Evolutionary conservation across 345 rosid species (phyloP).

Genomic region (rapeseed (Brassica napus)): Da-Ae NC_063446.1:28563501-28564000

Average conservation of each 20-base stretch:
- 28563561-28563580: conserved; percentile 22
- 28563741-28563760: background rate
- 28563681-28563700: conserved; percentile 17
- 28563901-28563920: background rate
- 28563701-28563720: background rate
- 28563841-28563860: background rate
- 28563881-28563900: background rate
- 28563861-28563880: background rate
- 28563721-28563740: background rate
- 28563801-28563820: background rate
- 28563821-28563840: background rate
- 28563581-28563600: conserved; percentile 3
- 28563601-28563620: conserved; percentile 20
- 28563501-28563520: background rate
- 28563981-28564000: too few relatives aligned
- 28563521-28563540: conserved; percentile 1
- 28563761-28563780: background rate
- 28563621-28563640: conserved; percentile 26
- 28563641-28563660: conserved; percentile 7
- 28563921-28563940: too few relatives aligned
- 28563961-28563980: too few relatives aligned
- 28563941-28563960: too few relatives aligned
- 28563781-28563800: background rate
- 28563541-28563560: conserved; percentile 9
- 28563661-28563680: conserved; percentile 18